Conservation (phyloP, 2,329 filamentous ascomycete genomes). For the Thelonectria discophora region DNA sequence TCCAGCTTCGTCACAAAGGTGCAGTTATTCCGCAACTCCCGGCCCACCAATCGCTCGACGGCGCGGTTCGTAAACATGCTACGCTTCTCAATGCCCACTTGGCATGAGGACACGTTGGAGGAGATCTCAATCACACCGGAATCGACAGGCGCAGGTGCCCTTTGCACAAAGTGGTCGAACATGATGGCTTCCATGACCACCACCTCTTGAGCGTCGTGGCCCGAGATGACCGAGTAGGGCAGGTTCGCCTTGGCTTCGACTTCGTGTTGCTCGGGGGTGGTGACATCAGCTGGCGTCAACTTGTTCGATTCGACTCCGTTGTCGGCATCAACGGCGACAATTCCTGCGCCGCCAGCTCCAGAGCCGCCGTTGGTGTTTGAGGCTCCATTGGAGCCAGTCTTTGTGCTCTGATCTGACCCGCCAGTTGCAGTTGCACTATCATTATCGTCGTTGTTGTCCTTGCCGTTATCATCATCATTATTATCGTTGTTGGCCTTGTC, state of each 20-base stretch:
- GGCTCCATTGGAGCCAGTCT: neutral
- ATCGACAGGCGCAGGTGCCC: conserved; percentile 16
- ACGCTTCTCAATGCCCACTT: conserved; percentile 15
- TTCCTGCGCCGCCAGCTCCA: conserved; percentile 4
- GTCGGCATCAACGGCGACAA: conserved; percentile 8
- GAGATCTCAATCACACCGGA: neutral
- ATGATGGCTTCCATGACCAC: conserved; percentile 22
- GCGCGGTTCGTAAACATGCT: conserved; percentile 1
- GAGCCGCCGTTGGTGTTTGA: neutral
- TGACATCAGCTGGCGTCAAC: conserved; percentile 5
- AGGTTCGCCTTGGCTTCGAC: conserved; percentile 17
- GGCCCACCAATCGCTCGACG: neutral
- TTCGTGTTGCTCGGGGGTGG: conserved; percentile 14
- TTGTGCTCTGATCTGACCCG: neutral
- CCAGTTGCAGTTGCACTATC: neutral
- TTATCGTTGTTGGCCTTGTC: neutral
- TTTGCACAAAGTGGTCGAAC: conserved; percentile 20
- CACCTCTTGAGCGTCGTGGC: conserved; percentile 12
- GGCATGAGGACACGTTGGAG: conserved; percentile 19
- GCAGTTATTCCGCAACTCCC: conserved; percentile 11
- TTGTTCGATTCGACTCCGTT: conserved; percentile 8
- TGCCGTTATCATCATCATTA: neutral
- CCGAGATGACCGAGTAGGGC: conserved; percentile 13
- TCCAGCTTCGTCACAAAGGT: conserved; percentile 16
- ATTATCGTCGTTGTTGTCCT: too few species aligned